Percentiles rank a stretch among this genome's conserved stretches.
Conservation (phyloP, 768 basidiomycete genomes). For the Sporobolomyces pararoseus region DNA sequence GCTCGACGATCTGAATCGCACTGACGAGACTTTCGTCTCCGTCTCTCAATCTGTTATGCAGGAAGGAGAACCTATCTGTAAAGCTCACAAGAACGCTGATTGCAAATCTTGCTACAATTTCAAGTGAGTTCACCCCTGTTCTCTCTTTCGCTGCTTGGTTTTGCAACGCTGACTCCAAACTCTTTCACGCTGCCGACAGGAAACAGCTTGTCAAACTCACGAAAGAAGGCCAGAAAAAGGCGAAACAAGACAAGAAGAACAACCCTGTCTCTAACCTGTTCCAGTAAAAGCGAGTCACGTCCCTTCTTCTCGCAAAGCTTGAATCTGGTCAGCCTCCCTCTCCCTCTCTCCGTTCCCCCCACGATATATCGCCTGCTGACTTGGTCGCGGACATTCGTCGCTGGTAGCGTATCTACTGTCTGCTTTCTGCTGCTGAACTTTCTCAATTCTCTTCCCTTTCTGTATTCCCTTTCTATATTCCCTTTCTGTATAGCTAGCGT, state of each 20-base stretch:
- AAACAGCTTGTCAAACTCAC: constrained; percentile 33
- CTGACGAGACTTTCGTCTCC: not conserved
- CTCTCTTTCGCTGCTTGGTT: not conserved
- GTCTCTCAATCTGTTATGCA: not conserved
- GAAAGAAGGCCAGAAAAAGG: constrained; percentile 31
- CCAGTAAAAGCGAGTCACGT: not conserved
- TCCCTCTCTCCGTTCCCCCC: not conserved
- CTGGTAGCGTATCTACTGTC: no score
- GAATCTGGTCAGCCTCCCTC: no score
- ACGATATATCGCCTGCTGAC: no score
- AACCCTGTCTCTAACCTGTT: constrained; percentile 30
- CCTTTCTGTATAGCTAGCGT: no score
- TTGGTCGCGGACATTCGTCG: no score
- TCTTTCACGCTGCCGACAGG: no score
- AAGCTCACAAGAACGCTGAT: constrained; percentile 28
- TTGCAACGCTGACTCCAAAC: not conserved
- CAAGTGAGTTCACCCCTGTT: not conserved
- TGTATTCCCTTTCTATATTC: no score
- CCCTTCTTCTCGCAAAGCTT: no score
- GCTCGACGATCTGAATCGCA: no score
- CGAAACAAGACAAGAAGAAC: constrained; percentile 23
- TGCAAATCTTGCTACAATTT: constrained; percentile 24
- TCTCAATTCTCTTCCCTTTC: not conserved
- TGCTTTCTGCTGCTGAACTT: no score
- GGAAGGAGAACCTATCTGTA: constrained; percentile 29